Base-by-base conservation (phyloP, 2,329 filamentous ascomycete species). In the Plenodomus tracheiphilus region DNA sequence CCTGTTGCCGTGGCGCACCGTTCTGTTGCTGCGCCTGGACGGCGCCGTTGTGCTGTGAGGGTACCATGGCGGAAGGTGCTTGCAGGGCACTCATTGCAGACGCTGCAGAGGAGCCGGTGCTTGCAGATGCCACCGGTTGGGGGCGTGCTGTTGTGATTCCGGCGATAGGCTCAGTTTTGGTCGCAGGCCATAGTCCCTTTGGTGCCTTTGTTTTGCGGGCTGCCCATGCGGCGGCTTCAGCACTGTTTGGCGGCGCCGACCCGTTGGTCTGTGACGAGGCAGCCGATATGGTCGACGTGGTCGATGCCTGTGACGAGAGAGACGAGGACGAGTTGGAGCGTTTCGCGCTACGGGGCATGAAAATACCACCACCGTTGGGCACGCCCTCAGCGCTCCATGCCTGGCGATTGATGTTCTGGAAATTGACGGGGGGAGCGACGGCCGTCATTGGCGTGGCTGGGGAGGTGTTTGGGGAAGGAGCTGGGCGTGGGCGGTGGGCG, bases 251-350 rank as follows among this genome's bases (percentile, higher is more conserved):
- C 46, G 73, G 45, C 76, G 73, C 58, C 47, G 78, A 81, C 58
- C 84, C 85, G 81, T 86, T 88, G 60, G 81, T 69, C 65, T 84
- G 84, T 58, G 82, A 78, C 41, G 81, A 78, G 65, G 83, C 79
- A 48, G 83, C 81, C 34, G 83, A 81, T 54, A 88, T 77, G 46
- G 87, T 88, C 2, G 86, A 84, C 35, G 78, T 83, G 41, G 85
- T 84, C 13, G 89, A 88, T 28, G 79, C 75, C 47, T 75, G 76
- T 18, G 84, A 85, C 47, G 79, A 77, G 56, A 95, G 80, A 39
- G 92, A 96, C 3, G 91, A 96, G 49, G 91, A 94, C 30, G 93
- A 97, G 79, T 91, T 96, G 67, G 87, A 87, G 71, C 93, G 86
- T 72, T 93, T 89, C 53, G 91, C 81, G 69, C 82, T 62, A 64